Percentiles rank a stretch among this genome's conserved stretches.
phyloP scores from a whole-genome alignment of 108 stramenopile genomes.

The Cylindrotheca fusiformis region DNA sequence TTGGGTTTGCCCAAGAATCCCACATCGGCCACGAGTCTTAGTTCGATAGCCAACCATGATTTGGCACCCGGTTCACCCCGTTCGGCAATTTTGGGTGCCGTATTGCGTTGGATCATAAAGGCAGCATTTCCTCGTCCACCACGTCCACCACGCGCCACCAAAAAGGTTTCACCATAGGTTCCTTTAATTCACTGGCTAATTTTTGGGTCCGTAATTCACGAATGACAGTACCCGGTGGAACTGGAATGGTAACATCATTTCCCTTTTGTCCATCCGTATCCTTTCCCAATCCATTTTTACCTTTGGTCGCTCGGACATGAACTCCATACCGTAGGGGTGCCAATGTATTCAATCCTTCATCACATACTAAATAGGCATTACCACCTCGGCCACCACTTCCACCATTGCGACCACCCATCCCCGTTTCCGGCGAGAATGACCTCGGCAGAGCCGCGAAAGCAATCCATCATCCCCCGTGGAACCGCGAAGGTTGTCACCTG shows the following conservation, averaged over 20 bases:
- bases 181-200: conserved; percentile 85
- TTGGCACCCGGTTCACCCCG: conserved; percentile 87
- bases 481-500: conserved; percentile 25
- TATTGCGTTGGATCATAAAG: conserved; percentile 82
- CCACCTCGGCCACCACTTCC: conserved; percentile 91
- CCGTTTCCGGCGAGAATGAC: conserved; percentile 4
- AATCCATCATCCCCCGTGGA: conserved; percentile 26
- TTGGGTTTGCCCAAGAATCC: conserved; percentile 97
- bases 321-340: conserved; percentile 74
- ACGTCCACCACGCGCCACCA: conserved; percentile 91
- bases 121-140: conserved; percentile 95
- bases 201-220: conserved; percentile 82
- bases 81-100: conserved; percentile 89
- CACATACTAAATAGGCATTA: conserved; percentile 73
- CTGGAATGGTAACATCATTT: conserved; percentile 65
- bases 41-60: conserved; percentile 88
- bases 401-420: conserved; percentile 91
- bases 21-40: conserved; percentile 95
- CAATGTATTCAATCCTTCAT: conserved; percentile 84
- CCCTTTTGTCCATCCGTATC: conserved; percentile 72
- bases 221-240: conserved; percentile 94
- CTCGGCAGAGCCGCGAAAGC: conserved; percentile 23
- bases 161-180: conserved; percentile 71
- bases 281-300: conserved; percentile 88
- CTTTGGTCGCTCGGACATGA: conserved; percentile 76